These are phyloP conservation scores for Aspergillus versicolor DNA, from an alignment of 2,329 filamentous ascomycete species.

Conservation along the genomic window DNA sequence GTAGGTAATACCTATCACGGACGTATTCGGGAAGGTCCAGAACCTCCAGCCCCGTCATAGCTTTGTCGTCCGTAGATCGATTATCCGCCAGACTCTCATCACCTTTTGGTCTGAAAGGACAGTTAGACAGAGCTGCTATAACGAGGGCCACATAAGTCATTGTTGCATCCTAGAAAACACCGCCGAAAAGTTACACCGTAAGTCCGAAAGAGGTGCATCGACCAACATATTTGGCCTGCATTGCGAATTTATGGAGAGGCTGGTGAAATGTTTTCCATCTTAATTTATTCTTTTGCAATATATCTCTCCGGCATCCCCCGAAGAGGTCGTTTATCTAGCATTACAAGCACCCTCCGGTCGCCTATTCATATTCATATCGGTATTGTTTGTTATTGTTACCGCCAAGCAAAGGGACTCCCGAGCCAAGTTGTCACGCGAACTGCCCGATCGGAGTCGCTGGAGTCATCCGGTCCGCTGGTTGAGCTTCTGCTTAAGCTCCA, in stretches of 20 bases:
- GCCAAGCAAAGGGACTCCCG: too few relatives aligned
- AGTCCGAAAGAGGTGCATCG: too few relatives aligned
- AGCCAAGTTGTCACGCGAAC: background rate
- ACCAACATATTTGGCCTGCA: too few relatives aligned
- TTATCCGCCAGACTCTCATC: background rate
- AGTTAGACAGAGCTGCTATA: background rate
- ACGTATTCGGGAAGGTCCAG: too few relatives aligned
- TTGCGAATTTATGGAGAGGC: too few relatives aligned
- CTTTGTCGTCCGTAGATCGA: background rate
- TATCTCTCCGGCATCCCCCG: background rate
- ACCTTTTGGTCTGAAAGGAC: background rate
- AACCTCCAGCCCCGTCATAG: background rate
- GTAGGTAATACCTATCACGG: too few relatives aligned
- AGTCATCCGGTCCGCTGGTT: background rate
- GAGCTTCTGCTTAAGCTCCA: background rate
- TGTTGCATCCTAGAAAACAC: too few relatives aligned
- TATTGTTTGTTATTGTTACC: background rate
- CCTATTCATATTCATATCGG: background rate
- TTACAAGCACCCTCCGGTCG: background rate
- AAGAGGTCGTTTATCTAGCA: background rate
- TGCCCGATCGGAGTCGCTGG: background rate
- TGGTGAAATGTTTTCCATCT: background rate
- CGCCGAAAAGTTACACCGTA: background rate
- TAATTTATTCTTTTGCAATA: too few relatives aligned
- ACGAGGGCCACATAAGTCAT: background rate